Percentiles rank a stretch among this genome's conserved stretches.
Conservation (phyloP, 768 basidiomycete genomes). For the Boletus insuetus region DNA sequence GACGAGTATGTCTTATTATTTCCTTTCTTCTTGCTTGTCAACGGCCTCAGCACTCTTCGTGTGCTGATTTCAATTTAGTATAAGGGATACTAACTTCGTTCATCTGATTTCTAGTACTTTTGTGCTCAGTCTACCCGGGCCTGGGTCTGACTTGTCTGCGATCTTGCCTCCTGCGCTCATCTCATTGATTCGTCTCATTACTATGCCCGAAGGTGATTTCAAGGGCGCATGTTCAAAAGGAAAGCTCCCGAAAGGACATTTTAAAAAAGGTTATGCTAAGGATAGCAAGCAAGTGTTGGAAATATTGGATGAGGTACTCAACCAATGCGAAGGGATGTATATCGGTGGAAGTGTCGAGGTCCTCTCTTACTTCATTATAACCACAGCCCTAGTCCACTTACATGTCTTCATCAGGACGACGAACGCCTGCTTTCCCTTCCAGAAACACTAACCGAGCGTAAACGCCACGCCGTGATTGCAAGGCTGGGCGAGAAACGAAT, state of each 20-base stretch:
- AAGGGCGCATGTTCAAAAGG: slow-evolving; percentile 55
- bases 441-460: slow-evolving; percentile 40
- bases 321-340: slow-evolving; percentile 45
- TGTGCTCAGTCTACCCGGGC: slow-evolving; percentile 5
- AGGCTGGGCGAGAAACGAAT: slow-evolving; percentile 80
- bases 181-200: slow-evolving; percentile 64
- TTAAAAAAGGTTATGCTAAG: slow-evolving; percentile 5
- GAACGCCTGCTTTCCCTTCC: slow-evolving; percentile 34
- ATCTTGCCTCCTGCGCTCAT: slow-evolving; percentile 56
- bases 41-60: background rate
- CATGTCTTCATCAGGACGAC: slow-evolving; percentile 44
- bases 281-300: slow-evolving; percentile 35
- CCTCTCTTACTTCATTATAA: background rate
- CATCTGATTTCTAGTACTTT: slow-evolving; percentile 6
- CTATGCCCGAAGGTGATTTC: slow-evolving; percentile 57
- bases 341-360: slow-evolving; percentile 41
- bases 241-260: slow-evolving; percentile 71
- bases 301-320: slow-evolving; percentile 49
- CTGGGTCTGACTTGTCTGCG: slow-evolving; percentile 56
- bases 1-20: slow-evolving; percentile 66
- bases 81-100: background rate
- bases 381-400: background rate
- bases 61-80: background rate
- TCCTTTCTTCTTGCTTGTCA: background rate
- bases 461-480: slow-evolving; percentile 64